Conservation (phyloP, 805 yeast species). For the Lachancea lanzarotensis region DNA sequence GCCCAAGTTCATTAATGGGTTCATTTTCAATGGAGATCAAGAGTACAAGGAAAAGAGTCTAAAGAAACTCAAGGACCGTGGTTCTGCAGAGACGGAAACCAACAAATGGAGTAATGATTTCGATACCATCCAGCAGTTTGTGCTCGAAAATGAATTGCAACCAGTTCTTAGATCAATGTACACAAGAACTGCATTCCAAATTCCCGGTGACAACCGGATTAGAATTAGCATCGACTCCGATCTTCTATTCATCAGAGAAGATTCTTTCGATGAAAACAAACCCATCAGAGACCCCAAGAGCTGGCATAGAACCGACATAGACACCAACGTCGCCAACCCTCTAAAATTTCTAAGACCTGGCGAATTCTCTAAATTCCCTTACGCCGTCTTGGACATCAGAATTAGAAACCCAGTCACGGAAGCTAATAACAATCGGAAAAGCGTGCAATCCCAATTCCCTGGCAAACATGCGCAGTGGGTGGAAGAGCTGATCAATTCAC, state of each 20-base stretch:
- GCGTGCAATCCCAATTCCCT: constrained; percentile 33
- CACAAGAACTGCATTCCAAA: constrained; percentile 93
- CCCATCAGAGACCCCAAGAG: constrained; percentile 83
- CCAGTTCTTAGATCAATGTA: constrained; percentile 84
- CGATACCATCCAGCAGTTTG: constrained; percentile 54
- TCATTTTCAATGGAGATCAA: constrained; percentile 47
- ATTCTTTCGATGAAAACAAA: constrained; percentile 70
- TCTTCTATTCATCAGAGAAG: constrained; percentile 82
- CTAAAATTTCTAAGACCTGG: constrained; percentile 73
- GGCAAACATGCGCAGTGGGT: constrained; percentile 68
- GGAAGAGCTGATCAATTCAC: constrained; percentile 73
- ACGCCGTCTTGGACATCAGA: constrained; percentile 82
- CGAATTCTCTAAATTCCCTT: constrained; percentile 78
- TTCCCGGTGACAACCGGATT: constrained; percentile 93
- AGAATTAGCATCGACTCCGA: constrained; percentile 89
- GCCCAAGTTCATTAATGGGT: constrained; percentile 74
- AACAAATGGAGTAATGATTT: constrained; percentile 50
- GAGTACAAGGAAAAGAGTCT: constrained; percentile 45
- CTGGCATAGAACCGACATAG: constrained; percentile 94
- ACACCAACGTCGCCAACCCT: constrained; percentile 65
- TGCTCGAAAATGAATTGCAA: constrained; percentile 59
- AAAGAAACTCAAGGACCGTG: constrained; percentile 56
- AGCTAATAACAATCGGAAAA: constrained; percentile 27
- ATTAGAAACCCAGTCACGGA: constrained; percentile 39
- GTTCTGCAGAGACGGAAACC: constrained; percentile 46